Percentiles rank a stretch among this genome's conserved stretches.
Evolutionary conservation across 495 filamentous ascomycete species (phyloP).

Genomic region (Penicillium subrubescens): DNA sequence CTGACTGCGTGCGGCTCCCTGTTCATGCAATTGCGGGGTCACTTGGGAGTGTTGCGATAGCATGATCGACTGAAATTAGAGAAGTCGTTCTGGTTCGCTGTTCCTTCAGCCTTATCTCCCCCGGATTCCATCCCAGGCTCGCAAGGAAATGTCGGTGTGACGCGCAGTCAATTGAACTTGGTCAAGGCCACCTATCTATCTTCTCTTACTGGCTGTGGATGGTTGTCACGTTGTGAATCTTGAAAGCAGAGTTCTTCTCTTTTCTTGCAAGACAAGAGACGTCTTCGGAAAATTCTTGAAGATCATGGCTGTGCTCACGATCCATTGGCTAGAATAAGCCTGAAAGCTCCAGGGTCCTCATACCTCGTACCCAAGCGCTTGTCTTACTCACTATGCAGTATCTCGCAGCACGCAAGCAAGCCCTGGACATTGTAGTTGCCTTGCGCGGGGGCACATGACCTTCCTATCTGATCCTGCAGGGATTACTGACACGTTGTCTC

Average conservation of each 20-base stretch:
- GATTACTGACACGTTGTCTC: slow-evolving; percentile 19
- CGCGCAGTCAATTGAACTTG: not conserved
- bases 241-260: not conserved
- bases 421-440: slow-evolving; percentile 7
- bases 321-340: not conserved
- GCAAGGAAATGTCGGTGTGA: slow-evolving; percentile 13
- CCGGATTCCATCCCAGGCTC: not conserved
- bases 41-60: slow-evolving; percentile 4
- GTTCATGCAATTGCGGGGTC: slow-evolving; percentile 14
- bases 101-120: slow-evolving; percentile 10
- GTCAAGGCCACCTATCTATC: not conserved
- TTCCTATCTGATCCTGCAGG: slow-evolving; percentile 15
- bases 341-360: not conserved
- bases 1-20: slow-evolving; percentile 19
- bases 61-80: slow-evolving; percentile 4
- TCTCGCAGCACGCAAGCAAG: slow-evolving; percentile 18
- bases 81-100: not conserved
- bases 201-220: not conserved
- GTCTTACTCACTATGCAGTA: slow-evolving; percentile 13
- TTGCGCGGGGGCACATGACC: slow-evolving; percentile 18
- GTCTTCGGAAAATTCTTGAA: not conserved
- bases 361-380: not conserved
- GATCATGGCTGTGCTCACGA: not conserved
- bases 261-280: not conserved
- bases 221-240: not conserved